phyloP scores from a whole-genome alignment of 495 filamentous ascomycete species.

The Lasiosphaeria ovina region DNA sequence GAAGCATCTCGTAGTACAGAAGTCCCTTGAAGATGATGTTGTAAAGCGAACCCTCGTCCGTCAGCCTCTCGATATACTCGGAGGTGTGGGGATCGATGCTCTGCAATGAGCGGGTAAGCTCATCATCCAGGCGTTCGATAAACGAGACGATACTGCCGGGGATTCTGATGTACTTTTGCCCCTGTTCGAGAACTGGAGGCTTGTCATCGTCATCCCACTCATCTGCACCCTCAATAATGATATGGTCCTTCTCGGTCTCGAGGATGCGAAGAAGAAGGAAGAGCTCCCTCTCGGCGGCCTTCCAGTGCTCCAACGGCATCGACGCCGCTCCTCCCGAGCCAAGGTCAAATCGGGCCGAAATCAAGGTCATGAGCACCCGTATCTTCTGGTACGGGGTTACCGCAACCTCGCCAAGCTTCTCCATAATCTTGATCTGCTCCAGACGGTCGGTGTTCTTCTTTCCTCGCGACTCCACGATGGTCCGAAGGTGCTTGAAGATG shows the following conservation, averaged over 20 bases:
- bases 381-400: conserved; percentile 91
- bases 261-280: conserved; percentile 72
- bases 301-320: conserved; percentile 98
- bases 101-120: conserved; percentile 92
- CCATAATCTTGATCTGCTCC: conserved; percentile 96
- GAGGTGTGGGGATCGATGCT: conserved; percentile 97
- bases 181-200: conserved; percentile 65
- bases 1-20: conserved; percentile 80
- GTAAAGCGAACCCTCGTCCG: conserved; percentile 90
- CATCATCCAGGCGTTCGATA: conserved; percentile 93
- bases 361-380: conserved; percentile 84
- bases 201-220: conserved; percentile 99
- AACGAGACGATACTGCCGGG: conserved; percentile 93
- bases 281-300: conserved; percentile 84
- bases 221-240: conserved; percentile 87
- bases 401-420: conserved; percentile 87
- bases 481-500: conserved; percentile 92
- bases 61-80: conserved; percentile 94
- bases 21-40: conserved; percentile 82
- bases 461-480: conserved; percentile 91
- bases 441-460: conserved; percentile 97
- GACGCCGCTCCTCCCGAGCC: conserved; percentile 75
- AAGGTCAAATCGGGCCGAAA: conserved; percentile 93
- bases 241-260: conserved; percentile 69
- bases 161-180: conserved; percentile 76